Evolutionary conservation across 352 stramenopile species (phyloP), one percentile per base, ranked within the genome.

Genomic region (Saprolegnia diclina): DNA sequence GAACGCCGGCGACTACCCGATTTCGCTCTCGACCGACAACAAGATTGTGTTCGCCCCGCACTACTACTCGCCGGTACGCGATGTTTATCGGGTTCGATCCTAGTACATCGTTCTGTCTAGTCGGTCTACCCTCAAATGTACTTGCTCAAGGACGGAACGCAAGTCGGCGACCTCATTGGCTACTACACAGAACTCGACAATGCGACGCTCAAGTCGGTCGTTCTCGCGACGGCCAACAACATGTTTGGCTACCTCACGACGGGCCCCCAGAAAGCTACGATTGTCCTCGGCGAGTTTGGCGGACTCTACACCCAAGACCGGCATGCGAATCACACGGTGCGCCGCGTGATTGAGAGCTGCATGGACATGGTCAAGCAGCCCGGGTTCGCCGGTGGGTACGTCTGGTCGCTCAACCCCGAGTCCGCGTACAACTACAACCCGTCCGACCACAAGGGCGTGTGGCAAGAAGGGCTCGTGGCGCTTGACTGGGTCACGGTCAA

Each of bases 1-100:
- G 67, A 79, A 83, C 18, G 83, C 83, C 22, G 74, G 69, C 26
- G 73, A 75, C 6, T 67, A 50, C 16, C 74, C 79, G 16, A 80
- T 83, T 0, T 67, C 81, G 57, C 78, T 93, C 61, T 73, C 74
- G 10, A 78, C 87, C 46, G 67, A 77, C 5, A 89, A 93, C 78
- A 93, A 93, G 55, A 67, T 93, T 4, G 85, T 93, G 53, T 93
- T 80, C 79, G 81, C 83, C 2, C 85, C 85, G 29, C 83, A 93
- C 64, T 91, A 91, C 71, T 93, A 93, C 67, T 88, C 85, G 38
- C 82, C 82, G 81, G 73, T 90, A 35, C 73, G 5, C 29, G 29
- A 35, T 2, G 29, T 5, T 6, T 35, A 35, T 35, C 29, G 2
- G 29, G 5, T 35, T 35, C 29, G n/a, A 72, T 50, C 21, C 76